Evolutionary conservation across 495 filamentous ascomycete genomes (phyloP), one percentile per base, ranked within the genome.

Genomic region (Cladorrhinum samala): DNA sequence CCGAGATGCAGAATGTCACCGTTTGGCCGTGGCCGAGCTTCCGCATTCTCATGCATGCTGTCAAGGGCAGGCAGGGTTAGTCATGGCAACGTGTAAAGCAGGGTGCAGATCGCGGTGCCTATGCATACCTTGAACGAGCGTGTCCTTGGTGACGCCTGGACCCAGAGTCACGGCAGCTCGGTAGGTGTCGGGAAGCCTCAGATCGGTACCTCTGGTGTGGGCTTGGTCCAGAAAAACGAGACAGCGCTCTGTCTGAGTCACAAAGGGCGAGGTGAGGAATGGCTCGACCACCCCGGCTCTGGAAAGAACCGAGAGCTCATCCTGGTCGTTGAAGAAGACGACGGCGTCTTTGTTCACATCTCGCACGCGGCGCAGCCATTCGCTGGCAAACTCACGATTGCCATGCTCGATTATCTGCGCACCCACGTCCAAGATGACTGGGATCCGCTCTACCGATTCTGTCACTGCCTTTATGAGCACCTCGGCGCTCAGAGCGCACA

Each of bases 151-250:
- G 4, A 87, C 64, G n/a, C 73, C 69, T 1, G 82, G 74, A 0
- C 87, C 85, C 1, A 92, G 69, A 0, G 84, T 91, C 3, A 93
- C 78, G 2, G 84, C 84, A 3, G 83, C 88, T 9, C 79, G 67
- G 51, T 81, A 83, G 13, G 71, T n/a, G 0, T 50, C 50, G 0
- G 88, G 87, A 2, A 93, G 59, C 56, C 76, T 83, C 7, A 93
- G 58, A 59, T 92, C 87, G 1, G 80, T 87, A 0, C 88, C 88
- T 57, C 88, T 68, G 0, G 88, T 90, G 56, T 93, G 88, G 0
- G 79, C 79, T 55, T 93, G 81, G 45, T 91, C 88, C 1, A 91
- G 71, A 58, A 85, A 47, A 14, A 47, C 45, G 2, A 47, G 45
- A 11, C 45, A 47, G 13, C 3, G 21, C 1, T 47, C 45, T 24